Conservation (phyloP, 768 basidiomycete species). For the Lactarius akahatsu region DNA sequence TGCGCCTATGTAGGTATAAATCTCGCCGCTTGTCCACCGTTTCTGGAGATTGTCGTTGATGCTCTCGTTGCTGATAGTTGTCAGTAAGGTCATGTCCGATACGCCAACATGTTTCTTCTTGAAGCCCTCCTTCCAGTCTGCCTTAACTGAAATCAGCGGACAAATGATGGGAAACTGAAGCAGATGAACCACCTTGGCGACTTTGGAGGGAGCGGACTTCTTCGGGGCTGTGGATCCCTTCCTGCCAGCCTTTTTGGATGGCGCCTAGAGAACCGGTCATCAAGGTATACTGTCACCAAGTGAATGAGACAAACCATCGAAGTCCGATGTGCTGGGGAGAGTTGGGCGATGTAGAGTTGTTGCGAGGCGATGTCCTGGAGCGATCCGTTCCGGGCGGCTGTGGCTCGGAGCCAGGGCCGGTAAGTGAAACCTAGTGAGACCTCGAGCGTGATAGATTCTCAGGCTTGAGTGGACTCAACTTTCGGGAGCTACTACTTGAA, state of each 20-base stretch:
- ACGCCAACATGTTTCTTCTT: constrained; percentile 99
- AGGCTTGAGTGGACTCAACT: background rate
- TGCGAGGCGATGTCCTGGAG: constrained; percentile 4
- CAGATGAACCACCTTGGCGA: constrained; percentile 64
- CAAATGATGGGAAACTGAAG: constrained; percentile 1
- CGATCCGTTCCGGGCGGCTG: background rate
- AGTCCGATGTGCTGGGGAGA: constrained; percentile 13
- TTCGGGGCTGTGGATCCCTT: constrained; percentile 66
- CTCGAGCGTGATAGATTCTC: too few relatives aligned
- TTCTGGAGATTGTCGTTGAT: constrained; percentile 98
- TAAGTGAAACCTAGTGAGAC: background rate
- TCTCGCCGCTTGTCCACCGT: constrained; percentile 92
- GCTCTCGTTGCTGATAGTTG: constrained; percentile 95
- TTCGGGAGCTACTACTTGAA: constrained; percentile 1
- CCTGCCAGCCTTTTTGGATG: constrained; percentile 89
- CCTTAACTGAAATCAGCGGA: constrained; percentile 47
- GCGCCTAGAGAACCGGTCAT: constrained; percentile 46
- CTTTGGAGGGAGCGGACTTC: constrained; percentile 57
- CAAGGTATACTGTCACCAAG: background rate
- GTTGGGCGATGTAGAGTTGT: constrained; percentile 14
- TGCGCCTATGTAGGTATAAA: constrained; percentile 99
- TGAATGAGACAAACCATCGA: constrained; percentile 19
- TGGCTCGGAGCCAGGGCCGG: background rate
- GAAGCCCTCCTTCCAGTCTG: constrained; percentile 99
- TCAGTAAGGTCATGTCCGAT: constrained; percentile 96